A percentile compares a stretch with the other conserved stretches of the same genome.
phyloP scores from a whole-genome alignment of 208 protist species.

The Leishmania martiniquensis region DNA sequence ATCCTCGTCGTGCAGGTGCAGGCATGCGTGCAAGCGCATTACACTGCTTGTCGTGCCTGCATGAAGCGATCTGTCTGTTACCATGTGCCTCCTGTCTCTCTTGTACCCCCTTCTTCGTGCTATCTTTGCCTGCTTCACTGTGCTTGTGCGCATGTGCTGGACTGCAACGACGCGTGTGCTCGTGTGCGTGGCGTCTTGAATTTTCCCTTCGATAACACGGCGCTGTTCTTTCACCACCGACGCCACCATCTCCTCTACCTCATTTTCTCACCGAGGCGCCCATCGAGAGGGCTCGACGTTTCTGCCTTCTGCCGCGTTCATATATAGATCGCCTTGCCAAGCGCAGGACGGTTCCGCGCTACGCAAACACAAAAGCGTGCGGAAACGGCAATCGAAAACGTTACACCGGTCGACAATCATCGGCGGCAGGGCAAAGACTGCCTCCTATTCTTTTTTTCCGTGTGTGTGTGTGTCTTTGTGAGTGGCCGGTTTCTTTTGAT shows the following conservation, averaged over 20 bases:
- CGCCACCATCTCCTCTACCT: too few species aligned
- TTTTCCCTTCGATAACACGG: background rate
- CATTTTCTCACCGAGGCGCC: background rate
- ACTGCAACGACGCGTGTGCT: background rate
- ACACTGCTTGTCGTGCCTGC: too few species aligned
- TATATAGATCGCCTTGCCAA: background rate
- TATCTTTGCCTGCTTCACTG: background rate
- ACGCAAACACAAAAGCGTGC: background rate
- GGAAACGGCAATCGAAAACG: background rate
- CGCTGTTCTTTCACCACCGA: background rate
- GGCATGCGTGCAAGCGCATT: too few species aligned
- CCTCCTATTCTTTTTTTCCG: conserved; percentile 3
- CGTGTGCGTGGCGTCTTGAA: background rate
- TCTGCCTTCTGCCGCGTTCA: background rate
- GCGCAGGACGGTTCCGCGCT: background rate
- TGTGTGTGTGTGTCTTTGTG: too few species aligned
- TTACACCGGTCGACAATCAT: background rate
- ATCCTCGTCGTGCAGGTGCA: background rate
- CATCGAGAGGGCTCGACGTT: background rate
- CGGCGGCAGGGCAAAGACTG: background rate
- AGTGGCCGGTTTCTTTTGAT: too few species aligned
- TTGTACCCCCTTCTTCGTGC: background rate
- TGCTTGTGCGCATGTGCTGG: background rate
- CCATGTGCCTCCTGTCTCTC: background rate
- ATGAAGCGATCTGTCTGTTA: background rate